Evolutionary conservation across 345 rosid genomes (phyloP), one percentile per base, ranked within the genome.

Genomic region (Salix udensis): DNA sequence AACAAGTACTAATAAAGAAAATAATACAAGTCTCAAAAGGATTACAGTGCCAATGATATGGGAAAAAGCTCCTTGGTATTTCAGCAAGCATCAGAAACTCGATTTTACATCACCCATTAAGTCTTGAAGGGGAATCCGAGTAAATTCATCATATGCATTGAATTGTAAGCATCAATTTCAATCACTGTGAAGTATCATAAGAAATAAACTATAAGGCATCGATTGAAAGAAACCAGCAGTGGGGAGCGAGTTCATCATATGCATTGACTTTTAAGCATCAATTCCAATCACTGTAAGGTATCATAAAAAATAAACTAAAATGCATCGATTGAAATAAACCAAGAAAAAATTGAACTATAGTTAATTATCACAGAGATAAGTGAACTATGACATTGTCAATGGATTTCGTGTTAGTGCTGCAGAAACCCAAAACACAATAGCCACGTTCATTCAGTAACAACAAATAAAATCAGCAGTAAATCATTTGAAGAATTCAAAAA

Each of bases 101-200:
- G 86, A 75, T 82, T 85, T 82, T 76, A 68, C 89, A 91, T 86
- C 92, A 83, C 74, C 82, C 90, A 81, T 24, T 19, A 75, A 58
- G 86, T 88, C 88, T 61, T 81, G 89, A 86, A 83, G 85, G 88
- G 86, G 87, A 89, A 89, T 89, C 92, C 85, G 84, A 89, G 88
- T 80, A 73, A 58, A 79, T 21, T 86, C 89, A 71, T 87, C 92
- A 86, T 62, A 58, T 84, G 86, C 89, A 68, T 0, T 3, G 21
- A 30, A 10, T 21, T 19, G 28, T 5, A 66, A 10, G 50, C 40
- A 26, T 70, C 5, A 19, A 42, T 30, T 7, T 24, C 16, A 46
- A 1, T 12, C 7, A 31, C 62, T 34, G 4, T 26, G 31, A 48
- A 23, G 2, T n/a, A n/a, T n/a, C 28, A n/a, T 23, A 53, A 9